Evolutionary conservation across 1,139 yeast genomes (phyloP), one percentile per base, ranked within the genome.

Genomic region (Lodderomyces beijingensis): DNA sequence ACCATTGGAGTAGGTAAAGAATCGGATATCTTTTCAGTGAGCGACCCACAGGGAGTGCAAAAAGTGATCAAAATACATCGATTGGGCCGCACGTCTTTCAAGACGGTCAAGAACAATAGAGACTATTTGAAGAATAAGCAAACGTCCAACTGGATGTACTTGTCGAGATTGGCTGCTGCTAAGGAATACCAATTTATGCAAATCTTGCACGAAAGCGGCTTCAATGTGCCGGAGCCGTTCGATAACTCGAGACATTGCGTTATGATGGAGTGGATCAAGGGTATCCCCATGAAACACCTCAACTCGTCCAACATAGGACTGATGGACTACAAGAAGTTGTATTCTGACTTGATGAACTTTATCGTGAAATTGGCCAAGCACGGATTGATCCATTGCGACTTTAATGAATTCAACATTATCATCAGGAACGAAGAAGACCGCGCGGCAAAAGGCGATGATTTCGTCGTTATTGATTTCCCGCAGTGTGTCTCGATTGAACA

Each of bases 1-100:
- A 86, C 84, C 16, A 88, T 91, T 47, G 98, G 98, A 37, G 95
- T 93, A 32, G 98, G 98, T 50, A 91, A 91, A 55, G 98, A 91
- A 56, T 87, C 96, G 3, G 98, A 91, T 60, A 89, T 91, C 49
- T 88, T 82, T 55, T 74, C 91, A n/a, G 89, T 85, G 1, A 79
- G 84, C 38, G 91, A 84, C 49, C 63, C 71, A 8, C 53, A 70
- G 16, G 94, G 94, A 1, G 55, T 53, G 11, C 75, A 77, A 39
- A 74, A 74, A 48, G 96, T 89, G 9, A 57, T 93, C 51, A 91
- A 91, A 58, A 82, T 91, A 30, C 97, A 89, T 59, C 72, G 98
- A 45, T 67, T 91, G 38, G 99, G 99, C 20, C 75, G 98, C 53
- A 84, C 93, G 1, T 88, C 96, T 2, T 91, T 91, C 62, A 75